Conservation (phyloP, 2,329 filamentous ascomycete genomes). For the Acephala macrosclerotiorum region DNA sequence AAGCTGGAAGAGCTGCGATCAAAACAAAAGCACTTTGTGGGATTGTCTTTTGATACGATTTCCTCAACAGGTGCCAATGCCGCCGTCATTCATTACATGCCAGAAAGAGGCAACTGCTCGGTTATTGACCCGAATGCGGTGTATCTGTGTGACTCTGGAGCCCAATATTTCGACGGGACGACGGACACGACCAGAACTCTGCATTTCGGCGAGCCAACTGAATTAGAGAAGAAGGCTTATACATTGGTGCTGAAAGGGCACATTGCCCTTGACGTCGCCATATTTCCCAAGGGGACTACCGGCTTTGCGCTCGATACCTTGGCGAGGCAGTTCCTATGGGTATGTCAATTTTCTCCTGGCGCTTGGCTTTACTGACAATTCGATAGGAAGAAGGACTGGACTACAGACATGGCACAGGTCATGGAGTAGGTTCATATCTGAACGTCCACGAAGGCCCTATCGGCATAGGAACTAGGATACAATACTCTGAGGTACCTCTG, state of each 20-base stretch:
- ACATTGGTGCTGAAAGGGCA: conserved; percentile 95
- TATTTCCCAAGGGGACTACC: conserved; percentile 95
- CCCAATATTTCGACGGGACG: conserved; percentile 94
- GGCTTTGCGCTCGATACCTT: conserved; percentile 90
- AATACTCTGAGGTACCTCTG: conserved; percentile 90
- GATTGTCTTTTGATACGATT: conserved; percentile 94
- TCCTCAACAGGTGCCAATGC: conserved; percentile 87
- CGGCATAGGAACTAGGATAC: conserved; percentile 89
- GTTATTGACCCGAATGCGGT: conserved; percentile 84
- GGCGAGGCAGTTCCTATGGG: conserved; percentile 92
- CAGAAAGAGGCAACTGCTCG: conserved; percentile 82
- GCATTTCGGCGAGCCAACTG: conserved; percentile 86
- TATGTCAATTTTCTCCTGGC: conserved; percentile 44
- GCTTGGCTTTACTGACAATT: conserved; percentile 21
- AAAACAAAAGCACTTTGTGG: conserved; percentile 77
- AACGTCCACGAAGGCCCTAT: conserved; percentile 99
- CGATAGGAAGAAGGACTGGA: conserved; percentile 77
- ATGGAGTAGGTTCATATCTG: conserved; percentile 92
- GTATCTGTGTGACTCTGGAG: conserved; percentile 96
- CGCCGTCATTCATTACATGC: conserved; percentile 95
- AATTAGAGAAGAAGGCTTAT: conserved; percentile 86
- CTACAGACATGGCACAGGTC: conserved; percentile 95
- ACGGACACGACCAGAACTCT: conserved; percentile 95
- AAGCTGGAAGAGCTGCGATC: conserved; percentile 82
- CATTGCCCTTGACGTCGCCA: conserved; percentile 83